These are phyloP conservation scores for Terfezia boudieri DNA, from an alignment of 495 filamentous ascomycete genomes.

Conservation along the genomic window DNA sequence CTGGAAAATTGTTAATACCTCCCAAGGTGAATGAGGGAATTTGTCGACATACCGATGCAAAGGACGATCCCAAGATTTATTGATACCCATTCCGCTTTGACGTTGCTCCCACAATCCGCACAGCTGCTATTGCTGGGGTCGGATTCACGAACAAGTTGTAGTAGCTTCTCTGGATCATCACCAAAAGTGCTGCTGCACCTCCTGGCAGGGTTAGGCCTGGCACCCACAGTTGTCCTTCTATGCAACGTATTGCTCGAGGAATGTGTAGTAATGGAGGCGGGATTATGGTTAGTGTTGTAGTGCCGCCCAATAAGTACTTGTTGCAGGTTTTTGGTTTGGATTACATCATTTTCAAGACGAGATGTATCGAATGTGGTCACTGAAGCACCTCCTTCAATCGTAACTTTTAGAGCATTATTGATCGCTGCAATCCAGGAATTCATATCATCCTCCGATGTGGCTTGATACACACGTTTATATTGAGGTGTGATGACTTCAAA, in stretches of 20 bases:
- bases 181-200: slow-evolving; percentile 46
- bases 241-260: slow-evolving; percentile 35
- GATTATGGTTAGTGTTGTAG: slow-evolving; percentile 26
- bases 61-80: slow-evolving; percentile 93
- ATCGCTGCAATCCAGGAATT: slow-evolving; percentile 87
- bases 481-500: slow-evolving; percentile 97
- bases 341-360: slow-evolving; percentile 12
- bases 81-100: slow-evolving; percentile 94
- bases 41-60: slow-evolving; percentile 42
- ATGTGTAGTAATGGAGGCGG: slow-evolving; percentile 12
- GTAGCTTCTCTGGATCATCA: slow-evolving; percentile 61
- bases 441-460: slow-evolving; percentile 96
- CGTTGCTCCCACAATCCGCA: slow-evolving; percentile 77
- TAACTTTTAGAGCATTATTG: slow-evolving; percentile 91
- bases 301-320: slow-evolving; percentile 86
- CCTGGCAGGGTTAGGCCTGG: slow-evolving; percentile 40
- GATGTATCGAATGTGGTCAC: slow-evolving; percentile 17
- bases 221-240: slow-evolving; percentile 75
- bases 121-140: slow-evolving; percentile 90
- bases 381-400: slow-evolving; percentile 56
- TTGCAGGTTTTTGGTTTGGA: slow-evolving; percentile 16
- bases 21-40: background rate
- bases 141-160: slow-evolving; percentile 68
- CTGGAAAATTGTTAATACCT: slow-evolving; percentile 19
- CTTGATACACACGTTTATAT: slow-evolving; percentile 92